These are phyloP conservation scores for Leishmania turanica DNA, from an alignment of 208 protist species.

Conservation along the genomic window DNA sequence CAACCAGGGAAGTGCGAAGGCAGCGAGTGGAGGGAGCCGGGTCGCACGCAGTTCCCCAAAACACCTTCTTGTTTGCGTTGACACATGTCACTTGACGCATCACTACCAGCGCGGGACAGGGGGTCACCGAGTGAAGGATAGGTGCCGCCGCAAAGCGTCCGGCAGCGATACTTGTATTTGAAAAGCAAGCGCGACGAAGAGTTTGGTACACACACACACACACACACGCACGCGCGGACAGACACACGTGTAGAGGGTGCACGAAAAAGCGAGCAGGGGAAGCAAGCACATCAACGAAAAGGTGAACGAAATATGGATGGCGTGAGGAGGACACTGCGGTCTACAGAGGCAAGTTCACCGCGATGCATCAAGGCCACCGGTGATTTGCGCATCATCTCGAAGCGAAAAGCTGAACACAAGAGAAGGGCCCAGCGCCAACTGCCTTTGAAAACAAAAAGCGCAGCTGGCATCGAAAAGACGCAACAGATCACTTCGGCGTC, in stretches of 20 bases:
- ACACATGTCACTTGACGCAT: background rate
- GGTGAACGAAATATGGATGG: background rate
- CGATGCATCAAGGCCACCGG: background rate
- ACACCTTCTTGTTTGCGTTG: background rate
- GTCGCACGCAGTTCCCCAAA: background rate
- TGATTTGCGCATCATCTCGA: background rate
- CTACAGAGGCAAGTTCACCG: background rate
- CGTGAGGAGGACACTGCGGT: background rate
- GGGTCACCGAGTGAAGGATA: background rate
- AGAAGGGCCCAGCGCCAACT: background rate
- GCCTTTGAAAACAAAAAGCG: background rate
- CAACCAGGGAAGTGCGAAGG: background rate
- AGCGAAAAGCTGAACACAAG: background rate
- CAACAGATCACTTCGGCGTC: background rate
- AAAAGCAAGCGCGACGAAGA: background rate
- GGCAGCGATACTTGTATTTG: background rate
- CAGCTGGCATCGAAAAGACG: background rate
- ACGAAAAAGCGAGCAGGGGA: background rate
- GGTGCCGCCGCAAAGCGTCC: background rate
- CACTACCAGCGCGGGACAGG: background rate
- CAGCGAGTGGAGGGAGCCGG: background rate
- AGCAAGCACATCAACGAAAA: background rate
- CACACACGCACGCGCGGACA: background rate
- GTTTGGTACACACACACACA: background rate
- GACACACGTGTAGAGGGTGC: background rate